Conservation (phyloP, 2,329 filamentous ascomycete genomes). For the Scytalidium lignicola region DNA sequence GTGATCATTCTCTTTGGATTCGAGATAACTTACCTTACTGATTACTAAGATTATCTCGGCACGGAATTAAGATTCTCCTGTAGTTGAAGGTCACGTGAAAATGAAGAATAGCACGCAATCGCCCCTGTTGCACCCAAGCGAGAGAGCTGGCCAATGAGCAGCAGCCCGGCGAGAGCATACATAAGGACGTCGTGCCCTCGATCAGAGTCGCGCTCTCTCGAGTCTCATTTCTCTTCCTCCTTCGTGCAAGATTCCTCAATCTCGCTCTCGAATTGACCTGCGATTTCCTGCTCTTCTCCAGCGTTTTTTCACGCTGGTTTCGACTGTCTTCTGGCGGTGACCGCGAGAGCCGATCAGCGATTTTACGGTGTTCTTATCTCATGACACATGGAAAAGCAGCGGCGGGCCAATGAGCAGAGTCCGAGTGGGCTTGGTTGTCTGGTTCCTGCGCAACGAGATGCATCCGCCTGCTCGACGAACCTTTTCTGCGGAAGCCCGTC, state of each 20-base stretch:
- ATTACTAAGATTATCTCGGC: no score
- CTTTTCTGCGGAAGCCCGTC: neutral
- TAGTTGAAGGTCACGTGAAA: neutral
- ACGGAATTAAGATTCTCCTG: no score
- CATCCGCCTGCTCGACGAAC: neutral
- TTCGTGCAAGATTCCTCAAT: neutral
- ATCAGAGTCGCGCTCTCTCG: slow-evolving; percentile 1
- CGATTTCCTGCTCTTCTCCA: slow-evolving; percentile 9
- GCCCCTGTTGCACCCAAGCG: slow-evolving; percentile 13
- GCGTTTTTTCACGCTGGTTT: slow-evolving; percentile 12
- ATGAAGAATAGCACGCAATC: slow-evolving; percentile 13
- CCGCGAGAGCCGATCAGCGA: neutral
- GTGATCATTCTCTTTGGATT: no score
- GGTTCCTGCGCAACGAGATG: neutral
- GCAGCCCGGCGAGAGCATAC: neutral
- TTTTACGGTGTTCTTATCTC: slow-evolving; percentile 1
- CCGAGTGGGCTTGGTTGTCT: slow-evolving; percentile 8
- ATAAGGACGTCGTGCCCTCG: neutral
- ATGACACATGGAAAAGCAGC: slow-evolving; percentile 5
- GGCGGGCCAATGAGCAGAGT: slow-evolving; percentile 12
- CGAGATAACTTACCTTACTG: no score
- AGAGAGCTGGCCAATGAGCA: slow-evolving; percentile 9
- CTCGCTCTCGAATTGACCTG: slow-evolving; percentile 8
- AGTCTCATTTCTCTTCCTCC: slow-evolving; percentile 3
- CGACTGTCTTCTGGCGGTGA: slow-evolving; percentile 2